Evolutionary conservation across 495 filamentous ascomycete genomes (phyloP), one percentile per base, ranked within the genome.

Genomic region (Hypoxylon crocopeplum): DNA sequence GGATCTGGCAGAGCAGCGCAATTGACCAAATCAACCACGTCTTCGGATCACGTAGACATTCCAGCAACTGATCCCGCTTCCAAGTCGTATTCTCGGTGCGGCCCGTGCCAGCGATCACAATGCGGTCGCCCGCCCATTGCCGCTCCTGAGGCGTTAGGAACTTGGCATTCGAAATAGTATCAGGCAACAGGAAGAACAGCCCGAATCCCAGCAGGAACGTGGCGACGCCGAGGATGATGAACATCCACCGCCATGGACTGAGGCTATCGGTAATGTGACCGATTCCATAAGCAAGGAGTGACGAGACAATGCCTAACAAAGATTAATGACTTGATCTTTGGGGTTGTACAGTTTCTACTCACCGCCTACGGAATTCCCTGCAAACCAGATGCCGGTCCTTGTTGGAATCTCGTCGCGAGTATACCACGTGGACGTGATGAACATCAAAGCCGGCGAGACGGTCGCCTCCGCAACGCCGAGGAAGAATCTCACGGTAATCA

Each of bases 401-500:
- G 67, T 71, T 10, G 67, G 69, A 36, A 72, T 69, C 40, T 73
- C 72, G 21, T 70, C 64, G 40, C 65, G 69, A 6, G 68, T 75
- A 44, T 73, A 75, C 71, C 70, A 75, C 2, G 64, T 70, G 21
- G 58, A 61, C 17, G 67, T 70, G 32, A 74, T 59, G 49, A 69
- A 69, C 62, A 74, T 66, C 34, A 69, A 65, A 12, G 52, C 60
- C 1, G 71, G 70, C 1, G 77, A 77, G 36, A 82, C 73, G 13
- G 80, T 77, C 1, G 82, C 82, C 56, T 84, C 82, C 1, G 75
- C 74, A 5, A 80, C 69, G 19, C 82, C 81, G 0, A 84, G 76
- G 13, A 82, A 62, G 52, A 83, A 80, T 0, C 80, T 75, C 6
- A 84, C 84, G 30, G 86, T 82, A 72, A 89, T 80, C 37, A 93